Base-by-base conservation (phyloP, 23 red algal species). In the Gracilaria domingensis region DNA sequence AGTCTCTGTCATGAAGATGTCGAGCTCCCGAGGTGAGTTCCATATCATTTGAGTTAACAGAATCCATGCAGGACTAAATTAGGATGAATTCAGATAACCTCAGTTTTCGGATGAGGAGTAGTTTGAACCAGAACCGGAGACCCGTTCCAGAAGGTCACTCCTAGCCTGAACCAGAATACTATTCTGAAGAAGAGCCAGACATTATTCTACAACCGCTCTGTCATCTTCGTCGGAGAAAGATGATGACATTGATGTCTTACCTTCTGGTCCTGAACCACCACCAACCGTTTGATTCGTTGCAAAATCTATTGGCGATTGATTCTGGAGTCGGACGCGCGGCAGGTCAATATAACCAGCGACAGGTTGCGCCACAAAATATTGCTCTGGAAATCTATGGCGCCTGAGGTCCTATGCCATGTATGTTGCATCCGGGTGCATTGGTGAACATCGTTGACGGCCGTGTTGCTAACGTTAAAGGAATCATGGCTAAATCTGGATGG, bases 111-210 rank as follows among this genome's bases (percentile, higher is more conserved):
- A 79, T 77, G 60, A 90, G 11, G 93, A 89, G 40, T 25, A 89
- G 28, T 86, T 88, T 18, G 82, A 86, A 83, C 92, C 83, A 18
- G 93, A 95, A 76, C 93, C 91, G 25, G 91, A 94, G 47, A 25
- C 83, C 91, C 16, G 83, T 85, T 55, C 91, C 93, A 26, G 85
- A 95, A 51, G 85, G 82, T 32, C 91, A 95, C 56, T 96, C 87
- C 49, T 88, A 96, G 77, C 94, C 94, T 18, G 88, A 92, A 53
- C 88, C 88, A 2, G 94, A 92, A 60, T 96, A 96, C 51, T 96
- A 93, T 78, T 91, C 87, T 6, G 94, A 96, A 37, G 84, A 88
- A 65, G 94, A 95, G 45, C 93, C 84, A 36, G 93, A 96, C 39
- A 50, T 79, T n/a, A 64, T 66, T 50, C 86, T 78, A 13, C 44